Conservation (phyloP, 2,329 filamentous ascomycete genomes). For the Penicillium sp. region DNA sequence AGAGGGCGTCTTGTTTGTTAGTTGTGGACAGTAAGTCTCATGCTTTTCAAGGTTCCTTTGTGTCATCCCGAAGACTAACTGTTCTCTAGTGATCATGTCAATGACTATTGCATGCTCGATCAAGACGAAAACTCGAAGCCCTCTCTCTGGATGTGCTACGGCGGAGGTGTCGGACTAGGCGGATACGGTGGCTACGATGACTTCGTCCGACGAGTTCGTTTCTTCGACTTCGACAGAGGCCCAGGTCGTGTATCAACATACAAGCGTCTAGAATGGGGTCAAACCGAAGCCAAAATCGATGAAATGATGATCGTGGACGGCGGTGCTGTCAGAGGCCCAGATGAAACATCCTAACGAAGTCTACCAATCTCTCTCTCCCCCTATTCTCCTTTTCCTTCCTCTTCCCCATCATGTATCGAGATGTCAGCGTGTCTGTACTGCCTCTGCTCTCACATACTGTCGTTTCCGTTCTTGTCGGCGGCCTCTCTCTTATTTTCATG, state of each 20-base stretch:
- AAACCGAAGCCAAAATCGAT: slow-evolving; percentile 52
- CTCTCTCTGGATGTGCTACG: slow-evolving; percentile 97
- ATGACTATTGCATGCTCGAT: slow-evolving; percentile 86
- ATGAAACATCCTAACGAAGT: slow-evolving; percentile 10
- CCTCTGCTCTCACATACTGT: slow-evolving; percentile 16
- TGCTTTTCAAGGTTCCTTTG: neutral
- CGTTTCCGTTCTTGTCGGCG: slow-evolving; percentile 9
- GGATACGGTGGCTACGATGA: slow-evolving; percentile 90
- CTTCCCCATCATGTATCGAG: neutral
- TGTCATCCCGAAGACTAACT: slow-evolving; percentile 19
- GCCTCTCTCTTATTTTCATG: slow-evolving; percentile 10
- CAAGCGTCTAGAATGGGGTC: slow-evolving; percentile 76
- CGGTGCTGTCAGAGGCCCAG: slow-evolving; percentile 49
- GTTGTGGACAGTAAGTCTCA: slow-evolving; percentile 78
- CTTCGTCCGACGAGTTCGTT: slow-evolving; percentile 76
- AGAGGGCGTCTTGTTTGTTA: slow-evolving; percentile 80
- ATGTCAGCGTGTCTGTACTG: slow-evolving; percentile 3
- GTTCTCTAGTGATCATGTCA: slow-evolving; percentile 74
- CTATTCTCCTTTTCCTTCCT: neutral
- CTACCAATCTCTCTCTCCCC: neutral
- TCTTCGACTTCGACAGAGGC: slow-evolving; percentile 94
- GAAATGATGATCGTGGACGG: slow-evolving; percentile 62
- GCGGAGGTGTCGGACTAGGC: slow-evolving; percentile 84
- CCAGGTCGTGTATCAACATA: slow-evolving; percentile 85
- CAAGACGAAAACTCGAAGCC: slow-evolving; percentile 56